These are phyloP conservation scores for Globisporangium echinulatum DNA, from an alignment of 352 stramenopile species.

Conservation along the genomic window DNA sequence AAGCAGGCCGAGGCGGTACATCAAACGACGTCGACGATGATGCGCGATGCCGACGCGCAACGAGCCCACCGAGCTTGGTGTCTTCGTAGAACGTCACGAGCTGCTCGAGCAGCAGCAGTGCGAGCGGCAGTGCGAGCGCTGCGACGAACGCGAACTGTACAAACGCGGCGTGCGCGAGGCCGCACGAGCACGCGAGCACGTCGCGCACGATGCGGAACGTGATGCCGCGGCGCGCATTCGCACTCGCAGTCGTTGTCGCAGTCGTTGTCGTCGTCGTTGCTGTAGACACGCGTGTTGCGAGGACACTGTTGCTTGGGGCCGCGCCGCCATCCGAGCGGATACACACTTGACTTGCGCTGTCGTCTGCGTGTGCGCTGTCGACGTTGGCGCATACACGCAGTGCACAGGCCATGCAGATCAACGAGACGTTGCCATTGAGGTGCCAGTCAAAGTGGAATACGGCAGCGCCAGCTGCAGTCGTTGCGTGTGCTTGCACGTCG, in stretches of 20 bases:
- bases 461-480: not conserved
- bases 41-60: conserved; percentile 26
- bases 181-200: conserved; percentile 40
- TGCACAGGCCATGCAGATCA: conserved; percentile 38
- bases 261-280: not conserved
- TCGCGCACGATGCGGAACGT: conserved; percentile 51
- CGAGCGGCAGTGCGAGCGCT: conserved; percentile 27
- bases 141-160: conserved; percentile 37
- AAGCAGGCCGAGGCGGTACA: conserved; percentile 14
- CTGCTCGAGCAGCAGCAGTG: conserved; percentile 36
- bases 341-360: conserved; percentile 21
- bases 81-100: conserved; percentile 62
- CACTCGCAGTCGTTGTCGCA: too few species aligned
- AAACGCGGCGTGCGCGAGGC: conserved; percentile 29
- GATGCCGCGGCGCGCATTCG: conserved; percentile 12
- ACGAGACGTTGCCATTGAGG: conserved; percentile 27
- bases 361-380: conserved; percentile 1
- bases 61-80: conserved; percentile 35
- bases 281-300: too few species aligned
- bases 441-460: conserved; percentile 44
- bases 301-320: conserved; percentile 1
- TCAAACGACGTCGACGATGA: not conserved
- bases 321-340: conserved; percentile 39
- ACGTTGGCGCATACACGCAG: conserved; percentile 31
- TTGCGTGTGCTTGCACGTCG: conserved; percentile 9